Percentiles rank a stretch among this genome's conserved stretches.
Conservation (phyloP, 192 early-diverging fungal genomes). For the Backusella tarrabulga region DNA sequence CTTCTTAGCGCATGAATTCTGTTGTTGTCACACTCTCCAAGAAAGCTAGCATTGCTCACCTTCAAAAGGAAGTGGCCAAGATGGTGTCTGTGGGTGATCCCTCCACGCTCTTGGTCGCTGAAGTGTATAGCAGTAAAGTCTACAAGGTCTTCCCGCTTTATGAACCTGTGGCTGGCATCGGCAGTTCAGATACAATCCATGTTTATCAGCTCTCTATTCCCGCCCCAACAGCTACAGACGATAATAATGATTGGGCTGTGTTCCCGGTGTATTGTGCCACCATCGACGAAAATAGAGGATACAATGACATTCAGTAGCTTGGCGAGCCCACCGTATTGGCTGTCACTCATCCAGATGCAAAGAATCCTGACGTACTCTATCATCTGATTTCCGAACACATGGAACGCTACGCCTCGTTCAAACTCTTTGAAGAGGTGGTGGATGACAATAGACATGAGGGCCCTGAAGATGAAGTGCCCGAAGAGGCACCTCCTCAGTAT, state of each 20-base stretch:
- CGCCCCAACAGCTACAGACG: too few species aligned
- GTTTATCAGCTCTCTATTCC: too few species aligned
- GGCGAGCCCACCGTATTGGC: conserved; percentile 42
- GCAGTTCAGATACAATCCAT: too few species aligned
- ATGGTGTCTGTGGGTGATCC: conserved; percentile 43
- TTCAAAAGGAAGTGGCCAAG: conserved; percentile 62
- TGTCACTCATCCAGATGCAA: conserved; percentile 40
- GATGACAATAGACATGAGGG: not conserved
- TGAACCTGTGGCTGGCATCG: too few species aligned
- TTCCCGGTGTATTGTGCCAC: too few species aligned
- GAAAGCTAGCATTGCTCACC: conserved; percentile 57
- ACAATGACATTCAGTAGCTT: too few species aligned
- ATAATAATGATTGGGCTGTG: too few species aligned
- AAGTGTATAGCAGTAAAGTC: too few species aligned
- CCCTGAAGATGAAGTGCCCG: conserved; percentile 15
- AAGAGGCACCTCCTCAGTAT: conserved; percentile 3
- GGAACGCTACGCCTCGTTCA: conserved; percentile 39
- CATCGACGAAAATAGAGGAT: too few species aligned
- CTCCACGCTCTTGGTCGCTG: too few species aligned
- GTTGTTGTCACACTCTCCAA: conserved; percentile 60
- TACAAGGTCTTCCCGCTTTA: too few species aligned
- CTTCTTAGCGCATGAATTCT: conserved; percentile 33
- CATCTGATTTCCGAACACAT: conserved; percentile 38
- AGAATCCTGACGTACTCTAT: conserved; percentile 33
- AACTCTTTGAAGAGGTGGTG: conserved; percentile 36